Evolutionary conservation across 305 asterid species (phyloP).

Genomic region (Fraxinus nigra): DNA sequence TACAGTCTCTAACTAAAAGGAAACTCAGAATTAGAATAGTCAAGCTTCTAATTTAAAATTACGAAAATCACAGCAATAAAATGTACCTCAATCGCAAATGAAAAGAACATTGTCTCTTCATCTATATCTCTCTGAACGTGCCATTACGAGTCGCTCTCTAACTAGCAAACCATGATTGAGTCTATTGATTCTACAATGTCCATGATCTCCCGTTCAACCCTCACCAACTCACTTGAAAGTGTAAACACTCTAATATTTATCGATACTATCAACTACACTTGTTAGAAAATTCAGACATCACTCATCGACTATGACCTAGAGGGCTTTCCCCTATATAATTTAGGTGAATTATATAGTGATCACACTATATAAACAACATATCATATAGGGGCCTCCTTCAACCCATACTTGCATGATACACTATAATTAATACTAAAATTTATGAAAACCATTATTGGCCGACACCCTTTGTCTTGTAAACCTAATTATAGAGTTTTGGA

Average conservation of each 20-base stretch:
- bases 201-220: neutral
- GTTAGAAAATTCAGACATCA: neutral
- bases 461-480: neutral
- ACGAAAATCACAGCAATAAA: neutral
- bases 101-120: neutral
- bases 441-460: neutral
- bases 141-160: neutral
- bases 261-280: neutral
- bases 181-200: neutral
- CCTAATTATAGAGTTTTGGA: neutral
- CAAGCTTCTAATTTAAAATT: neutral
- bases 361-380: neutral
- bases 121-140: neutral
- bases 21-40: neutral
- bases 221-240: neutral
- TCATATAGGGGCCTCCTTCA: neutral
- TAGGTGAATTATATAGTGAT: neutral
- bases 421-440: neutral
- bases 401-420: neutral
- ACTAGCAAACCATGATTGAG: neutral
- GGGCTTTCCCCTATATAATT: neutral
- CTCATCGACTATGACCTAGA: neutral
- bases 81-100: neutral
- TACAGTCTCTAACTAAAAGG: neutral
- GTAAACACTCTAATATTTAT: neutral